Evolutionary conservation across 2,329 filamentous ascomycete genomes (phyloP).

Genomic region (Exophiala viscosa): DNA sequence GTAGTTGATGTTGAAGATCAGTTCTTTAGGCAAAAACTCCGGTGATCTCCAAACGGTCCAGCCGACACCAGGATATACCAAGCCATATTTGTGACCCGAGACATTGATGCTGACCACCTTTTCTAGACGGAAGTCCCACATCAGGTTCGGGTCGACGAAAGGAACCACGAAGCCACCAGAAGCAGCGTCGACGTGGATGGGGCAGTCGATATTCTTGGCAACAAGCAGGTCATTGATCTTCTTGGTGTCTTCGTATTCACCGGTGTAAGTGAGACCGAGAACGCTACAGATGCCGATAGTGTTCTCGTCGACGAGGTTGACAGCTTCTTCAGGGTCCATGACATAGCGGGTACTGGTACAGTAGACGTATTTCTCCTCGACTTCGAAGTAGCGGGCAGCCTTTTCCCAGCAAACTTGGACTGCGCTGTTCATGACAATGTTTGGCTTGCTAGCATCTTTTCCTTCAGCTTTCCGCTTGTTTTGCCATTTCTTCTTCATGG

Average conservation of each 20-base stretch:
- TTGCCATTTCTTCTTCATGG: slow-evolving; percentile 95
- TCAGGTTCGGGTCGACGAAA: slow-evolving; percentile 76
- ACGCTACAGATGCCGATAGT: slow-evolving; percentile 91
- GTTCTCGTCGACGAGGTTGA: slow-evolving; percentile 63
- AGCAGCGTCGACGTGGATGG: slow-evolving; percentile 92
- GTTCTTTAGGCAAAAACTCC: slow-evolving; percentile 79
- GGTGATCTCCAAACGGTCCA: slow-evolving; percentile 88
- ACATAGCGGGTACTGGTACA: slow-evolving; percentile 60
- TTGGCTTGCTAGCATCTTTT: slow-evolving; percentile 75
- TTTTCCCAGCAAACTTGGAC: slow-evolving; percentile 99
- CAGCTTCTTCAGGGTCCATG: slow-evolving; percentile 60
- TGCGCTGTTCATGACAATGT: slow-evolving; percentile 92
- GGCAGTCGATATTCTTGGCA: slow-evolving; percentile 69
- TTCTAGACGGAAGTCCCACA: slow-evolving; percentile 89
- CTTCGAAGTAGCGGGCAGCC: slow-evolving; percentile 81
- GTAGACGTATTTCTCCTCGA: slow-evolving; percentile 78
- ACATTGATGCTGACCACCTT: slow-evolving; percentile 92
- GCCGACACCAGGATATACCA: slow-evolving; percentile 84
- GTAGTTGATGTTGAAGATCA: slow-evolving; percentile 99
- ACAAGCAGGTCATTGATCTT: slow-evolving; percentile 82
- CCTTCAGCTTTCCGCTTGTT: slow-evolving; percentile 78
- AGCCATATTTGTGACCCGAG: slow-evolving; percentile 82
- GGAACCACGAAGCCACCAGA: slow-evolving; percentile 90
- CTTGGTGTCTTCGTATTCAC: slow-evolving; percentile 93
- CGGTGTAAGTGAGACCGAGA: slow-evolving; percentile 89